Conservation (phyloP, 768 basidiomycete genomes). For the Hemileccinum impolitum region DNA sequence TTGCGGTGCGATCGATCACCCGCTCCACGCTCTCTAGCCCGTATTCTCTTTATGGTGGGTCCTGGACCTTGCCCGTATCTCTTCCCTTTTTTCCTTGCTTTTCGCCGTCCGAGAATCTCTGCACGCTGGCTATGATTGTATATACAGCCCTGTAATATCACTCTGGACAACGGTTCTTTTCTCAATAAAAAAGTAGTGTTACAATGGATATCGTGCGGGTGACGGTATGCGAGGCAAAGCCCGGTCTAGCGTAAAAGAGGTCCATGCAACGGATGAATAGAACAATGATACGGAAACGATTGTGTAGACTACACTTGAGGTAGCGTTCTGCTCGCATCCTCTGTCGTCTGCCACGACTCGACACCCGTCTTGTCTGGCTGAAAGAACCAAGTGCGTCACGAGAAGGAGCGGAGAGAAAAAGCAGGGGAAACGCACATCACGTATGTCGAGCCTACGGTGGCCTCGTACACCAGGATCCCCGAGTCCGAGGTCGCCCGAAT, state of each 20-base stretch:
- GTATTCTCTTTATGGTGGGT: not conserved
- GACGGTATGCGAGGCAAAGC: not conserved
- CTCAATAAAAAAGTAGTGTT: constrained; percentile 10
- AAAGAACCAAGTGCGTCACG: not conserved
- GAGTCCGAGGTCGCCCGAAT: not conserved
- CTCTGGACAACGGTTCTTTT: constrained; percentile 6
- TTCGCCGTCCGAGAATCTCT: not conserved
- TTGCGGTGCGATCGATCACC: not conserved
- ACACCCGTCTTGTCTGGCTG: constrained; percentile 8
- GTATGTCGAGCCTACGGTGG: not conserved
- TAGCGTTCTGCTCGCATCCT: not conserved
- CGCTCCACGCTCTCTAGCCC: constrained; percentile 1
- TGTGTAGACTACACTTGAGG: constrained; percentile 3
- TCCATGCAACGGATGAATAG: not conserved
- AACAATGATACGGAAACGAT: no score
- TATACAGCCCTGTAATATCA: constrained; percentile 26
- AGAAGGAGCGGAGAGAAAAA: not conserved
- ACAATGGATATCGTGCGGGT: not conserved
- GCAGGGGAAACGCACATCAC: not conserved
- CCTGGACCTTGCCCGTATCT: constrained; percentile 1
- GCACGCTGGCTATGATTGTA: constrained; percentile 13
- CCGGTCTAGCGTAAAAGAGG: not conserved
- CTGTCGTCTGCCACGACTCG: constrained; percentile 18
- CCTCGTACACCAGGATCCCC: not conserved
- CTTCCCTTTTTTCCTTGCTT: not conserved